Evolutionary conservation across 2,329 filamentous ascomycete genomes (phyloP).

Genomic region (Aspergillus sp.): DNA sequence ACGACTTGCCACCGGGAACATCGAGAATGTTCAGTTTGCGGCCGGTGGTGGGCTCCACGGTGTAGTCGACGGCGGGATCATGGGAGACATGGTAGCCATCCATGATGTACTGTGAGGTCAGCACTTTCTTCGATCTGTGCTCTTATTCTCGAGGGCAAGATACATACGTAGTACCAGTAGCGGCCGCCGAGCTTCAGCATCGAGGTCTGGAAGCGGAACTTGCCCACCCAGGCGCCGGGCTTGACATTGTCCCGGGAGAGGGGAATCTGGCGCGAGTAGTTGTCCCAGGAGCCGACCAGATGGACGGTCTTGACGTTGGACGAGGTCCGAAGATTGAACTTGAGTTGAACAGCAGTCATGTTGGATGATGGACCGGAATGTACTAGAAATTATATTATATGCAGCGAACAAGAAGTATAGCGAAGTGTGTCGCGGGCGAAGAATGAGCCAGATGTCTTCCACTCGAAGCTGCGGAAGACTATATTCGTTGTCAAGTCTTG

Average conservation of each 20-base stretch:
- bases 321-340: conserved; percentile 94
- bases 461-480: conserved; percentile 14
- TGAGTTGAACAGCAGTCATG: conserved; percentile 91
- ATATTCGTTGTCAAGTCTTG: conserved; percentile 15
- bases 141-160: background rate
- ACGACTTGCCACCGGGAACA: conserved; percentile 62
- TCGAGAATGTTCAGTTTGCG: conserved; percentile 98
- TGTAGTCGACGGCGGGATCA: conserved; percentile 86
- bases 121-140: background rate
- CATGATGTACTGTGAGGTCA: conserved; percentile 73
- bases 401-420: conserved; percentile 16
- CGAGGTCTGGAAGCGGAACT: conserved; percentile 88
- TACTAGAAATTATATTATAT: conserved; percentile 30
- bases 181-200: conserved; percentile 84
- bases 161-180: conserved; percentile 93
- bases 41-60: conserved; percentile 92
- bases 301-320: conserved; percentile 97
- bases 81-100: conserved; percentile 98
- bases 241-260: conserved; percentile 87
- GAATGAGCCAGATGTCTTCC: conserved; percentile 4
- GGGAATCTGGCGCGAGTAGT: conserved; percentile 90
- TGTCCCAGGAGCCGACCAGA: conserved; percentile 96
- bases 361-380: conserved; percentile 41
- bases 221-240: conserved; percentile 89
- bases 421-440: conserved; percentile 22